These are phyloP conservation scores for Pelargonium citronellum DNA, from an alignment of 441 rosid genomes.

Conservation along the genomic window DNA sequence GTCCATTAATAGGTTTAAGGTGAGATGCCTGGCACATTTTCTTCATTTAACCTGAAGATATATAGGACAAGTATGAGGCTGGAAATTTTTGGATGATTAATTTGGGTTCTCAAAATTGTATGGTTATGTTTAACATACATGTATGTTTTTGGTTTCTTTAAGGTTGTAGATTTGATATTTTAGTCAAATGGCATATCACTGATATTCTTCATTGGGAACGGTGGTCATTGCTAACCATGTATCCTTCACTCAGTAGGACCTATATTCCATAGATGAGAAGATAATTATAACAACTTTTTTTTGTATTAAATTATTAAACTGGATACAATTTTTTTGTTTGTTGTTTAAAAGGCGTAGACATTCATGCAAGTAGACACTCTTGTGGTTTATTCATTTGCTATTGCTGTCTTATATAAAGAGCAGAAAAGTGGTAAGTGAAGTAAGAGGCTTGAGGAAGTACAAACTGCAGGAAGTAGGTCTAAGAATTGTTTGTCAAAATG, in stretches of 20 bases:
- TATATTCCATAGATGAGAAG: not conserved
- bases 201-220: not conserved
- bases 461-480: too few species aligned
- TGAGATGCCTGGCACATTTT: not conserved
- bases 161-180: not conserved
- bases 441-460: not conserved
- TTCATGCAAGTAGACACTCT: not conserved
- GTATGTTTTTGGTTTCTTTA: not conserved
- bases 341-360: not conserved
- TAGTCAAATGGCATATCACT: not conserved
- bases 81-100: not conserved
- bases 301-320: too few species aligned
- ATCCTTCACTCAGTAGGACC: not conserved
- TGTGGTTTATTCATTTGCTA: not conserved
- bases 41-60: not conserved
- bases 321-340: not conserved
- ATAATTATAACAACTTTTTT: too few species aligned
- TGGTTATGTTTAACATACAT: not conserved
- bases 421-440: not conserved
- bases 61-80: not conserved
- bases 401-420: not conserved
- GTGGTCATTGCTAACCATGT: not conserved
- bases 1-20: slow-evolving; percentile 2
- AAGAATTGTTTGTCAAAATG: not conserved
- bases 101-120: not conserved